Evolutionary conservation across 164 flowering plant species (phyloP).

Genomic region (Vitis cinerea): DNA sequence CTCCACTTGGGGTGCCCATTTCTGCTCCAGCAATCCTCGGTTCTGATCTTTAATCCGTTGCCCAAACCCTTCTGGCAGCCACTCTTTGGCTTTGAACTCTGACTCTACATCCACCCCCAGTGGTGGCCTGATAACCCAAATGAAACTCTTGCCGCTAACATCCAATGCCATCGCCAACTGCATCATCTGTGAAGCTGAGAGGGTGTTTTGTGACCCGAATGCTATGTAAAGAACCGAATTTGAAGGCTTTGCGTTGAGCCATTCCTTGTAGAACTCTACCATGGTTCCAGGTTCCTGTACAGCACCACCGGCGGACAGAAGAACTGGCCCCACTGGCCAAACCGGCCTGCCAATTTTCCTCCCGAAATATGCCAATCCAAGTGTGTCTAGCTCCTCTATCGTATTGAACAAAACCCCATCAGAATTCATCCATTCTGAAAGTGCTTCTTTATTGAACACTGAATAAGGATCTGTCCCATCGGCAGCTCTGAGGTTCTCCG

Average conservation of each 20-base stretch:
- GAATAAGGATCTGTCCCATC: slow-evolving; percentile 39
- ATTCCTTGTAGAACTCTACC: slow-evolving; percentile 19
- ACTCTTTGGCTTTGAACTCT: background rate
- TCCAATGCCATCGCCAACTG: slow-evolving; percentile 64
- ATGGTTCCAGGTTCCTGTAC: slow-evolving; percentile 16
- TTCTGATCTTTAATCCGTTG: slow-evolving; percentile 19
- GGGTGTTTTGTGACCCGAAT: slow-evolving; percentile 59
- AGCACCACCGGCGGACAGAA: slow-evolving; percentile 1
- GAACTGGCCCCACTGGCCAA: slow-evolving; percentile 47
- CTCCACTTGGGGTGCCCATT: slow-evolving; percentile 59
- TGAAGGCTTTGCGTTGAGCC: slow-evolving; percentile 42
- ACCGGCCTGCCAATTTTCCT: slow-evolving; percentile 24
- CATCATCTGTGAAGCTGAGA: slow-evolving; percentile 47
- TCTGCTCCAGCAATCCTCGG: slow-evolving; percentile 34
- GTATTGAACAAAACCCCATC: slow-evolving; percentile 50
- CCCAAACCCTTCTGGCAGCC: slow-evolving; percentile 43
- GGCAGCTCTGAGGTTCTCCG: slow-evolving; percentile 19
- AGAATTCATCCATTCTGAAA: slow-evolving; percentile 28
- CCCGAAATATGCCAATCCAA: slow-evolving; percentile 37
- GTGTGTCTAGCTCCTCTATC: slow-evolving; percentile 43
- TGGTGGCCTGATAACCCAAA: slow-evolving; percentile 45
- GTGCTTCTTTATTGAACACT: slow-evolving; percentile 12
- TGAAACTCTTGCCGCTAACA: slow-evolving; percentile 36
- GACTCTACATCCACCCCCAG: slow-evolving; percentile 27
- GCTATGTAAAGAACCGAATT: slow-evolving; percentile 55